Evolutionary conservation across 495 filamentous ascomycete genomes (phyloP).

Genomic region (Choiromyces venosus): DNA sequence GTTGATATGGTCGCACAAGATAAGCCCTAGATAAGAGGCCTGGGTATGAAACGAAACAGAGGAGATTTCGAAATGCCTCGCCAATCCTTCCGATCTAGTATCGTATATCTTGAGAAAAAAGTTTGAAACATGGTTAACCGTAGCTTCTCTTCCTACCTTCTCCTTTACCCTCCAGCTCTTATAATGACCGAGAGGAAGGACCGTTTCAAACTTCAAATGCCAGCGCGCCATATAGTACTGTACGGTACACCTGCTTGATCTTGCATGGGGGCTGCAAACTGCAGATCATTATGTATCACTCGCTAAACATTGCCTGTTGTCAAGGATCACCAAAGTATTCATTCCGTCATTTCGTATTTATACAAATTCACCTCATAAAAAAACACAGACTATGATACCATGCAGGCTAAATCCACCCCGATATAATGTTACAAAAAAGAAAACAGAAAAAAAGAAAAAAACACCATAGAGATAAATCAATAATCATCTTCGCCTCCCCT

Average conservation of each 20-base stretch:
- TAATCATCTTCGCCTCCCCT: constrained; percentile 37
- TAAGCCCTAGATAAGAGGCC: neutral
- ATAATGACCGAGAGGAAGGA: neutral
- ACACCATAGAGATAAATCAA: neutral
- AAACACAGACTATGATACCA: neutral
- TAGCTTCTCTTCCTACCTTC: neutral
- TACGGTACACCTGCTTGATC: neutral
- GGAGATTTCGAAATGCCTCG: neutral
- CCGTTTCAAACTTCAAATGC: neutral
- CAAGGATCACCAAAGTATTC: neutral
- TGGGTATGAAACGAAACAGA: neutral
- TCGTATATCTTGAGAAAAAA: neutral
- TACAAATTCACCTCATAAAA: neutral
- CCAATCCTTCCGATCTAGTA: neutral
- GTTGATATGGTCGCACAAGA: neutral
- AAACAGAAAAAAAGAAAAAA: neutral
- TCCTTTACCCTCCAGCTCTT: neutral
- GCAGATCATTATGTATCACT: neutral
- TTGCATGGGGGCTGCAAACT: neutral
- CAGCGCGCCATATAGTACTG: neutral
- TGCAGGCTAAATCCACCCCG: neutral
- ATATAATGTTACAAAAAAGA: constrained; percentile 1
- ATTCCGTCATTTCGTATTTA: neutral
- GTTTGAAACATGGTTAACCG: neutral
- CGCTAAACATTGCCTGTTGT: neutral